These are phyloP conservation scores for Choricystis sp. DNA, from an alignment of 139 green algal genomes.

Conservation along the genomic window DNA sequence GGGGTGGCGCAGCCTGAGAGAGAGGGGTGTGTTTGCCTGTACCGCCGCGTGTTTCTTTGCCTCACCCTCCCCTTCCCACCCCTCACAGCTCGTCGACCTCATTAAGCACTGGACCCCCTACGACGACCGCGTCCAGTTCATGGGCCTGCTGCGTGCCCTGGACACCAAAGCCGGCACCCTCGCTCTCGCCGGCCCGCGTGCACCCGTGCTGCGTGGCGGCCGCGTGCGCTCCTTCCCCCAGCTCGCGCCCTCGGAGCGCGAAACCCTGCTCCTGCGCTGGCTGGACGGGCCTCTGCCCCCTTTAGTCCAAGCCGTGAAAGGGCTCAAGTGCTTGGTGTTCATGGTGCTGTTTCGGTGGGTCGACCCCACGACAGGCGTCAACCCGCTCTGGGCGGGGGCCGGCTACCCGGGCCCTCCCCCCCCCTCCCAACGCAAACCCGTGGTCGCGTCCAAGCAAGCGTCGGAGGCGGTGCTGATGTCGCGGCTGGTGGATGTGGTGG, in stretches of 20 bases:
- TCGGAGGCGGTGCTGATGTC: background rate
- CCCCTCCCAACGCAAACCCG: background rate
- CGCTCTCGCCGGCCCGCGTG: background rate
- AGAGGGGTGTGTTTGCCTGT: too few species aligned
- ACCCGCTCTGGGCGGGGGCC: background rate
- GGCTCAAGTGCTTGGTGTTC: slow-evolving; percentile 8
- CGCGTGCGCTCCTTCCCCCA: slow-evolving; percentile 2
- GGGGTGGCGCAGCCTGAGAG: too few species aligned
- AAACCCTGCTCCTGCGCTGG: slow-evolving; percentile 13
- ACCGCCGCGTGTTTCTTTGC: too few species aligned
- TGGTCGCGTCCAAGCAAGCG: background rate
- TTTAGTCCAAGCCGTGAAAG: slow-evolving; percentile 13
- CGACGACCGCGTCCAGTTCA: background rate
- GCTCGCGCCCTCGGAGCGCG: slow-evolving; percentile 6
- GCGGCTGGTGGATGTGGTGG: background rate
- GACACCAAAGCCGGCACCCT: background rate
- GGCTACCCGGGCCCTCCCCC: slow-evolving; percentile 1
- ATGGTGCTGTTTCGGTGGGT: slow-evolving; percentile 2
- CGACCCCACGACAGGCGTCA: background rate
- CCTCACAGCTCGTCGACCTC: background rate
- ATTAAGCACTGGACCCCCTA: background rate
- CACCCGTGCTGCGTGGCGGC: background rate
- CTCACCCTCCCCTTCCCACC: background rate
- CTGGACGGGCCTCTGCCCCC: background rate
- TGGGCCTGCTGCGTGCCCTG: background rate